These are phyloP conservation scores for Gnomoniopsis sp. DNA, from an alignment of 2,329 filamentous ascomycete genomes.

Conservation along the genomic window DNA sequence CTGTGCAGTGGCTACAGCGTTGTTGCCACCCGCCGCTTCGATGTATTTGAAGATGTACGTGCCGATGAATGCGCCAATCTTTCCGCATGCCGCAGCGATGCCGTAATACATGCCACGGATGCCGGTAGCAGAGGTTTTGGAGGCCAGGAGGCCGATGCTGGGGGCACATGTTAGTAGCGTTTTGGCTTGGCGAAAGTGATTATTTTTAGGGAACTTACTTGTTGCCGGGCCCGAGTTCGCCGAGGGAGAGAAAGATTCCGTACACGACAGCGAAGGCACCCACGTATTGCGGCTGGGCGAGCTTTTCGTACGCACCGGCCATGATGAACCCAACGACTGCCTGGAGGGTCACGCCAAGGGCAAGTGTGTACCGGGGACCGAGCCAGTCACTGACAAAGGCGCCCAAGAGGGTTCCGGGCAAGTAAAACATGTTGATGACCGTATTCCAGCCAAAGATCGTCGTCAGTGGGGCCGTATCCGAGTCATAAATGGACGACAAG, in stretches of 20 bases:
- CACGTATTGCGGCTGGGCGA: conserved; percentile 66
- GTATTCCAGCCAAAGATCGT: conserved; percentile 83
- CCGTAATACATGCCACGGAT: conserved; percentile 79
- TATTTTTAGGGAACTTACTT: conserved; percentile 51
- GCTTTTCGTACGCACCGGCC: conserved; percentile 70
- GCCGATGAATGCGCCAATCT: conserved; percentile 81
- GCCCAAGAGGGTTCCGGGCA: conserved; percentile 77
- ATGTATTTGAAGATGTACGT: conserved; percentile 79
- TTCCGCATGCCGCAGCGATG: conserved; percentile 69
- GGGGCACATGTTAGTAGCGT: not conserved
- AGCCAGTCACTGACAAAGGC: conserved; percentile 75
- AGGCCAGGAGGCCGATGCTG: conserved; percentile 74
- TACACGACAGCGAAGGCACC: conserved; percentile 77
- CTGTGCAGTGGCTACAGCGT: conserved; percentile 61
- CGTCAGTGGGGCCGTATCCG: conserved; percentile 57
- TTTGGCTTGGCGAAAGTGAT: too few relatives aligned
- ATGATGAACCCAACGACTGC: conserved; percentile 83
- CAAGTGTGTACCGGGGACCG: conserved; percentile 73
- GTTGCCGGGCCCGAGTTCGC: conserved; percentile 82
- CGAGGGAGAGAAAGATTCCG: conserved; percentile 72
- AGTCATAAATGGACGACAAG: conserved; percentile 60
- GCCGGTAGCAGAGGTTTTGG: conserved; percentile 83
- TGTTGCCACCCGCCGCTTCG: conserved; percentile 53
- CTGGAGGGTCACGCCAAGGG: conserved; percentile 67
- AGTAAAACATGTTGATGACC: conserved; percentile 83